Base-by-base conservation (phyloP, 495 filamentous ascomycete genomes). In the Penicillium crystallinum region DNA sequence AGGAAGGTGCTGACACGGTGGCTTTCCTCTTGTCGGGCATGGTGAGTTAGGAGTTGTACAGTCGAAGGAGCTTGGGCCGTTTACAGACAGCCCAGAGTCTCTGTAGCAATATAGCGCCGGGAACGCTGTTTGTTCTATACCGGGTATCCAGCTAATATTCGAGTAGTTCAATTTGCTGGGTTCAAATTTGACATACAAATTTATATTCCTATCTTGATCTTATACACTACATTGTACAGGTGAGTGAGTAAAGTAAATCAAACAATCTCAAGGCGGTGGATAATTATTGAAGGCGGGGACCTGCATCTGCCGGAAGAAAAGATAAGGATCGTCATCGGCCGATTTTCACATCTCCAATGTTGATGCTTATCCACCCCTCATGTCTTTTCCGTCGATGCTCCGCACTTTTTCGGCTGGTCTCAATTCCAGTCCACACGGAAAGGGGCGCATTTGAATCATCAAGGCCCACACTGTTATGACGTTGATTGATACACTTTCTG, bases 21-120 rank as follows among this genome's bases (percentile, higher is more conserved):
- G 56, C 46, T 49, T 69, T 70, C 41, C 71, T 64, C 50, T 75
- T 75, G 46, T 68, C 57, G 3, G 69, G 57, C 66, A 73, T 70
- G n/a, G 29, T 42, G 29, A 42, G 37, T 15, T 50, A 38, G 31
- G 34, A 29, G 29, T 33, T 18, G 37, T 42, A 12, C 10, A 9
- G 18, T 50, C 5, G 37, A 33, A 30, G 47, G 29, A 42, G 48
- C 38, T 50, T 50, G 19, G 48, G 38, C 48, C 48, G 10, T 36
- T 29, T 43, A 14, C 14, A 34, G 31, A 46, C 30, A 30, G 41
- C 44, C 6, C 12, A 12, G 15, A 25, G 3, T 29, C 18, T 14
- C 18, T 29, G 40, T 17, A 17, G 18, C n/a, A 9, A 8, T 40
- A 23, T 41, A 11, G 21, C 7, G 5, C n/a, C 23, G 12, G 3